phyloP scores from a whole-genome alignment of 495 filamentous ascomycete genomes.

The Cladorrhinum samala region DNA sequence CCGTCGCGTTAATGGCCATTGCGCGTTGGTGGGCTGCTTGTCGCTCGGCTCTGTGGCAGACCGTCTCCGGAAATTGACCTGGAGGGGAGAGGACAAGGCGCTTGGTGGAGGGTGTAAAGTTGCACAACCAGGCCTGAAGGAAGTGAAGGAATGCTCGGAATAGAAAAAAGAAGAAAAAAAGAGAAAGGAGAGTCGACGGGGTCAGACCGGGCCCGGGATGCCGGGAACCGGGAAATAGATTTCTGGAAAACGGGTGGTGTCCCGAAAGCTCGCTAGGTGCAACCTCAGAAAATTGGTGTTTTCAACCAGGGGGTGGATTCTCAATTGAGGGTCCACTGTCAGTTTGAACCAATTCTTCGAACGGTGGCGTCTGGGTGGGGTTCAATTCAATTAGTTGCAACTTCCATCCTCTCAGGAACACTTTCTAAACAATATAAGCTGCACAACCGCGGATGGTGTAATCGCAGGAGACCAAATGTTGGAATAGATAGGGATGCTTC shows the following conservation, averaged over 20 bases:
- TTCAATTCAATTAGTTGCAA: not conserved
- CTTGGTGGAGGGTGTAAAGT: not conserved
- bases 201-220: not conserved
- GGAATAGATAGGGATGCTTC: too few species aligned
- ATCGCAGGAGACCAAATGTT: too few species aligned
- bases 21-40: slow-evolving; percentile 13
- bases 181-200: slow-evolving; percentile 1
- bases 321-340: too few species aligned
- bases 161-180: not conserved
- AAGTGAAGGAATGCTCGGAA: not conserved
- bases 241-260: not conserved
- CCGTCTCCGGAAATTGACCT: slow-evolving; percentile 1
- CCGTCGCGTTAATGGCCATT: slow-evolving; percentile 63
- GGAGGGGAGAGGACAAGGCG: not conserved
- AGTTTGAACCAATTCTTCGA: not conserved
- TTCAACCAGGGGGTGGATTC: too few species aligned
- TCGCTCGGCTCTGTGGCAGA: not conserved
- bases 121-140: not conserved
- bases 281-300: too few species aligned
- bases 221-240: not conserved
- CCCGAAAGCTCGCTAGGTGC: not conserved
- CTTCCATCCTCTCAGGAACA: too few species aligned
- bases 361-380: not conserved
- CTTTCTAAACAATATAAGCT: too few species aligned
- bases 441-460: too few species aligned